These are phyloP conservation scores for Chytriomyces sp. DNA, from an alignment of 192 early-diverging fungal species.

Conservation along the genomic window DNA sequence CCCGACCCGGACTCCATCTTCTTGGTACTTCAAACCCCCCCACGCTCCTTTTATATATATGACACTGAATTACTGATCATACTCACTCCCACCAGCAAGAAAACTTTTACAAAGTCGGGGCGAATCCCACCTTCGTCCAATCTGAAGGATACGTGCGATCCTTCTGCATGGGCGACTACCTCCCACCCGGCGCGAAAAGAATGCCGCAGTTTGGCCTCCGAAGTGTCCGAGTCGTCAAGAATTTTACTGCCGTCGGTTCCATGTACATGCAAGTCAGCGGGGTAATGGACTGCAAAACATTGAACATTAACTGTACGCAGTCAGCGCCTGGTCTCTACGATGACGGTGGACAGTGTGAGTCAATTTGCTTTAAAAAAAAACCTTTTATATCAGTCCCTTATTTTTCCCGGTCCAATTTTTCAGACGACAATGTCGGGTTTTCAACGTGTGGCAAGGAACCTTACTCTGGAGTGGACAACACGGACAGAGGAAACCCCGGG, in stretches of 20 bases:
- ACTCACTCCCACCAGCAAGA: constrained; percentile 19
- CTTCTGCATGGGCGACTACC: constrained; percentile 37
- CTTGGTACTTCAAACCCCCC: constrained; percentile 30
- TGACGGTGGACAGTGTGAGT: constrained; percentile 44
- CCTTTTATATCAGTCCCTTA: too few relatives aligned
- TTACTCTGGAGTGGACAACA: neutral
- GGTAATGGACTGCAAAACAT: constrained; percentile 32
- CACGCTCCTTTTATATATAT: too few relatives aligned
- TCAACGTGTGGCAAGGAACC: constrained; percentile 8
- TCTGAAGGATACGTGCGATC: constrained; percentile 46
- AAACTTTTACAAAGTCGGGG: constrained; percentile 23
- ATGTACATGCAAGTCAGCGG: constrained; percentile 40
- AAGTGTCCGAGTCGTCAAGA: constrained; percentile 34
- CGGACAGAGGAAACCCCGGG: neutral
- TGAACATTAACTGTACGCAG: constrained; percentile 36
- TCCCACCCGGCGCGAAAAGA: constrained; percentile 19
- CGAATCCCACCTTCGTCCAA: constrained; percentile 32
- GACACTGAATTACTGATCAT: too few relatives aligned
- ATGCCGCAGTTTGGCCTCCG: constrained; percentile 31
- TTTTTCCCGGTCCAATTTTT: too few relatives aligned
- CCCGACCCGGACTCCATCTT: constrained; percentile 33
- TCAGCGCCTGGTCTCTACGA: constrained; percentile 32
- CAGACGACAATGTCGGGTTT: constrained; percentile 9
- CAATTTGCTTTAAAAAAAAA: neutral
- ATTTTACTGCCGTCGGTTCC: neutral